A percentile compares a stretch with the other conserved stretches of the same genome.
phyloP scores from a whole-genome alignment of 2,329 filamentous ascomycete genomes.

The Diplodia mutila region DNA sequence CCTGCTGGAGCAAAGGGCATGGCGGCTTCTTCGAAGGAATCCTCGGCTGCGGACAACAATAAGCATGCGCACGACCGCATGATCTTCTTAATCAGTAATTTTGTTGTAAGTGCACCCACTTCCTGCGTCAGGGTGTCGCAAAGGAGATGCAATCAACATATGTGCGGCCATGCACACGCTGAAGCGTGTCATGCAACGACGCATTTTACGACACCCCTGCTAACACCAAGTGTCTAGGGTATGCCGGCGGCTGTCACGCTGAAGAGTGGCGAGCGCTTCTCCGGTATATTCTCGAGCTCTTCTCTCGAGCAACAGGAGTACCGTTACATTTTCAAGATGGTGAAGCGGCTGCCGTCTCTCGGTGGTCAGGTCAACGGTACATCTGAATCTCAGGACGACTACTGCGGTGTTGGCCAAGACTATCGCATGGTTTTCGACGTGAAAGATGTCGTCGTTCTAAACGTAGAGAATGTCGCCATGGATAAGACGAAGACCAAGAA shows the following conservation, averaged over 20 bases:
- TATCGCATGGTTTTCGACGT: conserved; percentile 64
- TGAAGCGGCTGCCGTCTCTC: conserved; percentile 53
- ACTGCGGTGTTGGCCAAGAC: conserved; percentile 53
- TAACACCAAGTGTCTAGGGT: conserved; percentile 50
- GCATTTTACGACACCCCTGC: not conserved
- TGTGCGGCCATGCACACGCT: not conserved
- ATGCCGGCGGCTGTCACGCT: conserved; percentile 59
- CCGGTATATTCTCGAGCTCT: conserved; percentile 63
- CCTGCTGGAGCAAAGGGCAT: conserved; percentile 43
- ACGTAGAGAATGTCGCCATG: conserved; percentile 57
- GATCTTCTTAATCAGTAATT: conserved; percentile 61
- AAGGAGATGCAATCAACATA: too few species aligned
- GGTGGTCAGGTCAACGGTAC: conserved; percentile 53
- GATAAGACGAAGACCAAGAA: conserved; percentile 60
- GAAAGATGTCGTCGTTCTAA: conserved; percentile 62
- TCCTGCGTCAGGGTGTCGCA: not conserved
- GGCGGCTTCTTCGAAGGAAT: conserved; percentile 36
- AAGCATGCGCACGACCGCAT: conserved; percentile 64
- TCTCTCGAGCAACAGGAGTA: conserved; percentile 57
- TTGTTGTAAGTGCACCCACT: conserved; percentile 55
- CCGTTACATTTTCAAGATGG: conserved; percentile 68
- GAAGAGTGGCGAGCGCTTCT: conserved; percentile 64
- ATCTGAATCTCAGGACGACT: conserved; percentile 45
- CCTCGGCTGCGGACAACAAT: conserved; percentile 27
- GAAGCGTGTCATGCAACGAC: not conserved